Evolutionary conservation across 2,329 filamentous ascomycete genomes (phyloP).

Genomic region (Taxawa tesnikishii): DNA sequence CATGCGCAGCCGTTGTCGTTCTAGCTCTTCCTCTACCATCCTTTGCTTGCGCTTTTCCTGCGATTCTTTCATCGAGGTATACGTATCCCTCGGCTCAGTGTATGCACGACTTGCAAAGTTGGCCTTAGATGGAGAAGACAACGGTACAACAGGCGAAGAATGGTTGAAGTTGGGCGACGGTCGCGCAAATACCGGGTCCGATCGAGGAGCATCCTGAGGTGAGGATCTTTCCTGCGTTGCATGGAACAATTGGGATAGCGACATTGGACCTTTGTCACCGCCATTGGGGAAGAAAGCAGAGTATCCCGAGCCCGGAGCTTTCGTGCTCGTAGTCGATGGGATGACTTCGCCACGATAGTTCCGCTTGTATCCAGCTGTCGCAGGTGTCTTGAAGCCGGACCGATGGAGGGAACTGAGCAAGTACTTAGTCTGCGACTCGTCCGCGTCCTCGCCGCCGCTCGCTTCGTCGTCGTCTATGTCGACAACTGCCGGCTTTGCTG

Average conservation of each 20-base stretch:
- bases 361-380: conserved; percentile 25
- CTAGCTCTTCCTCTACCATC: conserved; percentile 7
- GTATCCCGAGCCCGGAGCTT: conserved; percentile 25
- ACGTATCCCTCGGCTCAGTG: conserved; percentile 30
- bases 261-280: conserved; percentile 18
- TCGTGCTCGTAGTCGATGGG: conserved; percentile 28
- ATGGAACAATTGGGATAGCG: conserved; percentile 32
- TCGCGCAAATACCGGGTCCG: conserved; percentile 30
- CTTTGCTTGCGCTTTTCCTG: conserved; percentile 23
- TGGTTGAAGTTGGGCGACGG: conserved; percentile 30
- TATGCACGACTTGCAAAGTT: conserved; percentile 18
- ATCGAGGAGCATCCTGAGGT: conserved; percentile 23
- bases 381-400: conserved; percentile 27
- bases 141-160: conserved; percentile 21
- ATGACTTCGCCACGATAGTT: conserved; percentile 25
- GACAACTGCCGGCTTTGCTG: conserved; percentile 12
- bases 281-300: conserved; percentile 19
- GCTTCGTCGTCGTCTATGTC: conserved; percentile 11
- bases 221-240: conserved; percentile 34
- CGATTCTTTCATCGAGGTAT: conserved; percentile 31
- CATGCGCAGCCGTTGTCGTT: conserved; percentile 1
- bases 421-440: conserved; percentile 6
- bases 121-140: conserved; percentile 19
- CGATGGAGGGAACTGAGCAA: conserved; percentile 10
- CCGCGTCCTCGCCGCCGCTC: conserved; percentile 11